Base-by-base conservation (phyloP, 31 red algal genomes). In the Porphyra umbilicalis region DNA sequence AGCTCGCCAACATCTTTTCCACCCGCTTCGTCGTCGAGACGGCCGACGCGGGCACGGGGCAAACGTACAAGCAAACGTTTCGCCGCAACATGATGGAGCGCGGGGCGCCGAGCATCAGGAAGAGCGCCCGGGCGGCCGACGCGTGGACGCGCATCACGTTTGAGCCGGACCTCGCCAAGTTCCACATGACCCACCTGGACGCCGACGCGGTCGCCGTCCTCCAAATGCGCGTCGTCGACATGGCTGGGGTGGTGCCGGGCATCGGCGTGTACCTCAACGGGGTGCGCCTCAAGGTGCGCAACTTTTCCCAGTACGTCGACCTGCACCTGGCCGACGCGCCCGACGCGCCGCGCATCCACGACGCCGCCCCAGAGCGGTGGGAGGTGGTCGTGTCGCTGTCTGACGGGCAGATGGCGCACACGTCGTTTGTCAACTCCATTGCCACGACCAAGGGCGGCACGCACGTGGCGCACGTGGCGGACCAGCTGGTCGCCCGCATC, bases 1-100 rank as follows among this genome's bases (percentile, higher is more conserved):
- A 99, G 86, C 92, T 99, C 39, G 95, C 98, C 35, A 99, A 99
- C 86, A 99, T 99, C 77, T 99, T 99, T 75, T 97, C 94, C 34
- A 94, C 88, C 33, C 85, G 93, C 77, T 99, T 99, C 79, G 85
- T 93, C 75, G 90, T 99, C 4, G 97, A 99, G 75, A 96, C 94
- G 77, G 97, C 94, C 20, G 97, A 99, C 90, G 79, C 82, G 34
- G 67, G 78, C n/a, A 76, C 87, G 32, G 84, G 85, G 57, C 86
- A 93, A 80, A 80, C 77, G 16, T 99, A 93, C 81, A 85, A 87
- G 35, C 98, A 99, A 80, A 86, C 88, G n/a, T 99, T 99, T 86
- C 86, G 88, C 25, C 83, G 94, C 39, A 99, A 99, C 84, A 99
- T 99, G 98, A 88, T 75, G 32, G 80, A 85, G 33, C 90, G 88